Conservation (phyloP, 1,284 basidiomycete species). For the Apiotrichum siamense region DNA sequence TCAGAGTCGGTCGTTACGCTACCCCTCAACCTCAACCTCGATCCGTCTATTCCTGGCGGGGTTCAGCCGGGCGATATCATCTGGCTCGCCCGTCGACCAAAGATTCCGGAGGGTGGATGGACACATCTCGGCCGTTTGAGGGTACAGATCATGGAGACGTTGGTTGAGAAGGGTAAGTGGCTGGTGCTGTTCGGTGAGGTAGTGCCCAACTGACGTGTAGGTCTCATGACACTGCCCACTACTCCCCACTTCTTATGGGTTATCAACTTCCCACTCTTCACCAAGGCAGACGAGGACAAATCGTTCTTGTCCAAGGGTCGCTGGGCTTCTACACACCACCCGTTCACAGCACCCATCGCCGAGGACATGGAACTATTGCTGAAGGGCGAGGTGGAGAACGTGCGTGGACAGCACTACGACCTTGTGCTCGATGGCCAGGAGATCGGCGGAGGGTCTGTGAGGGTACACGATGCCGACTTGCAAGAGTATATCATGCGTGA, state of each 20-base stretch:
- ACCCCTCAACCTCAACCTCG: constrained; percentile 34
- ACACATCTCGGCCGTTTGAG: constrained; percentile 72
- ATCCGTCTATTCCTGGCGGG: constrained; percentile 32
- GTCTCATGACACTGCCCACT: constrained; percentile 53
- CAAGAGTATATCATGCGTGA: constrained; percentile 76
- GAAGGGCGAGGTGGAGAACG: constrained; percentile 59
- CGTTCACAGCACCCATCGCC: constrained; percentile 92
- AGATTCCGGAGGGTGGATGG: constrained; percentile 65
- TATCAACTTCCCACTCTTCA: constrained; percentile 93
- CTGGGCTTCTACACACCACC: constrained; percentile 88
- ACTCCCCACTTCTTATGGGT: constrained; percentile 86
- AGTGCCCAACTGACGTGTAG: constrained; percentile 40
- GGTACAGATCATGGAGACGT: constrained; percentile 57
- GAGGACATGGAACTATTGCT: constrained; percentile 72
- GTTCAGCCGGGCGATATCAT: constrained; percentile 51
- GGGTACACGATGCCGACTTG: constrained; percentile 79
- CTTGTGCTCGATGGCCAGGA: constrained; percentile 92
- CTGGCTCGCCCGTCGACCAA: constrained; percentile 52
- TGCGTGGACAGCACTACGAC: constrained; percentile 93
- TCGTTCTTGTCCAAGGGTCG: constrained; percentile 72
- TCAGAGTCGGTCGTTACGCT: constrained; percentile 36
- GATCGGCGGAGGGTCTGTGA: constrained; percentile 87
- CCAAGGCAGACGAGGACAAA: constrained; percentile 80
- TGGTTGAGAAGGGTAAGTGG: constrained; percentile 58
- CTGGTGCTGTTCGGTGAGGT: constrained; percentile 12